Percentiles rank a stretch among this genome's conserved stretches.
phyloP scores from a whole-genome alignment of 495 filamentous ascomycete species.

The Glutinoglossum americanum region DNA sequence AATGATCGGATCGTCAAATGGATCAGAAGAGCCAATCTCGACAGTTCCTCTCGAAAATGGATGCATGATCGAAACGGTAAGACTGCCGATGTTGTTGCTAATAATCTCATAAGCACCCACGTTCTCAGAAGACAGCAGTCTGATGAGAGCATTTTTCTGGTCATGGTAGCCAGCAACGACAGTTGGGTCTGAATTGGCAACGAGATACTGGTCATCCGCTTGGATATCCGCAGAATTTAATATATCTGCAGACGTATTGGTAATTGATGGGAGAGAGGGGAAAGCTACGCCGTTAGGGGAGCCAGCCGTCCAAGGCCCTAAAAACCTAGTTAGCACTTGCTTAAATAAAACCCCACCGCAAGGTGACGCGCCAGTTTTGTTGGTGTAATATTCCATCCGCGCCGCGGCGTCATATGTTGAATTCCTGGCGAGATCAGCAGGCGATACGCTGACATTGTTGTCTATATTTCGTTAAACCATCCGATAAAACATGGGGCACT shows the following conservation, averaged over 20 bases:
- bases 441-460: too few species aligned
- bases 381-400: too few species aligned
- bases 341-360: too few species aligned
- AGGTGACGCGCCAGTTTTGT: too few species aligned
- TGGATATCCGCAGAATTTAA: slow-evolving; percentile 10
- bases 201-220: slow-evolving; percentile 12
- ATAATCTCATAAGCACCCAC: slow-evolving; percentile 20
- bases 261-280: slow-evolving; percentile 16
- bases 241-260: slow-evolving; percentile 10
- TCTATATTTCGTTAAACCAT: too few species aligned
- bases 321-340: too few species aligned
- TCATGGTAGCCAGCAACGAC: slow-evolving; percentile 20
- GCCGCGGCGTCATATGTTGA: too few species aligned
- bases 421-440: too few species aligned
- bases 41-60: slow-evolving; percentile 28
- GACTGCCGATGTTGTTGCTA: slow-evolving; percentile 20
- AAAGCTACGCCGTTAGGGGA: slow-evolving; percentile 23
- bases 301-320: too few species aligned
- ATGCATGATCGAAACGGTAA: slow-evolving; percentile 16
- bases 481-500: too few species aligned
- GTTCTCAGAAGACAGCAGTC: slow-evolving; percentile 17
- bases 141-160: slow-evolving; percentile 16
- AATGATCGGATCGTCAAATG: slow-evolving; percentile 13
- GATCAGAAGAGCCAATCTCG: slow-evolving; percentile 18
- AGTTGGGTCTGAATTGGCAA: slow-evolving; percentile 16